Base-by-base conservation (phyloP, 208 protist genomes). In the Wallacemonas sp. region DNA sequence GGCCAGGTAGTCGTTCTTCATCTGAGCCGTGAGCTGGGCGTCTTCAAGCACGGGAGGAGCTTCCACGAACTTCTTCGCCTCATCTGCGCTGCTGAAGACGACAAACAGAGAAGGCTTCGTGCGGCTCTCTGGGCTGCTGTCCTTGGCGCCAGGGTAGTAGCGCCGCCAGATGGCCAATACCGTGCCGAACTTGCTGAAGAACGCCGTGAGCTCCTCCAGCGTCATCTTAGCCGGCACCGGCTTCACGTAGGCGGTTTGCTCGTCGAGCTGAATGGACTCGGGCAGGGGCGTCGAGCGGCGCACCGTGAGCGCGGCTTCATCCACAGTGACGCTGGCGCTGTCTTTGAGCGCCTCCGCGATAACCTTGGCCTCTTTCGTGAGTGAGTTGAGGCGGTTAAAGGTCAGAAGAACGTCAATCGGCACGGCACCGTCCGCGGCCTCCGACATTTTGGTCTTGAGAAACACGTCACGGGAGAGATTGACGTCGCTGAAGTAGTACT, bases 401-500 rank as follows among this genome's bases (percentile, higher is more conserved):
- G 88, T 94, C 29, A 93, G 82, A 19, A 96, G 79, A 46, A 85
- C 81, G 24, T 80, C 71, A 4, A 95, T 52, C 9, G 89, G 54
- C 5, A 97, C 69, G 61, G 89, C 94, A 24, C 91, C 91, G 46
- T 95, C 87, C 10, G 76, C 66, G 65, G 90, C 76, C 71, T 94
- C 87, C 21, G 89, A 83, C 80, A 97, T 92, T 73, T 95, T 92
- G 10, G 74, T 78, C 69, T 93, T 89, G 27, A 97, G 70, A 59
- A 95, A 97, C 19, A 92, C 79, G 81, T 97, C 91, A 67, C 91
- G 88, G 17, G 81, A 76, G 44, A 97, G 63, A 73, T 97, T 97
- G n/a, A 92, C 87, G 66, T 97, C 87, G 64, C 88, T 88, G 79
- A 97, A 97, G 77, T 97, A 97, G 76, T 94, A 97, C 77, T 94